These are phyloP conservation scores for Xylaria telfairii DNA, from an alignment of 495 filamentous ascomycete genomes.

Conservation along the genomic window DNA sequence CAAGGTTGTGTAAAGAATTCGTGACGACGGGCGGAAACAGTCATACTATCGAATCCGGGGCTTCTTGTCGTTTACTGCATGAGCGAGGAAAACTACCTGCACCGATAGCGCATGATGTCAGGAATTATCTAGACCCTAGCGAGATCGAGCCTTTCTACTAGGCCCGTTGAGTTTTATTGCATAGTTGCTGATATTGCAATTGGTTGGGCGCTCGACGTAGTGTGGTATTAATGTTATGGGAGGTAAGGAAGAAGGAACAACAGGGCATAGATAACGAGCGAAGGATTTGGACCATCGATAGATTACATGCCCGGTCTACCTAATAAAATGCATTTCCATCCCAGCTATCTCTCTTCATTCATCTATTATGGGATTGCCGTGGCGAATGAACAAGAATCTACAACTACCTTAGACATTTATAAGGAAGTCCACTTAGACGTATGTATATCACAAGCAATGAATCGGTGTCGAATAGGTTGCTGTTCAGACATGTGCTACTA, in stretches of 20 bases:
- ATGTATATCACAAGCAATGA: background rate
- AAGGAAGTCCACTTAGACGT: background rate
- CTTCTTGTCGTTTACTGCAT: conserved; percentile 13
- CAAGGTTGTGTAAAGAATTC: background rate
- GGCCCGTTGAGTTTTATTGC: background rate
- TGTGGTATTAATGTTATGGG: background rate
- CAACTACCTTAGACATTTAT: too few relatives aligned
- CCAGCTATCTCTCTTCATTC: background rate
- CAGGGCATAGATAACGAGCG: conserved; percentile 6
- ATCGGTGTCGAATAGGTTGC: background rate
- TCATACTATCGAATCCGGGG: conserved; percentile 17
- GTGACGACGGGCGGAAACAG: conserved; percentile 21
- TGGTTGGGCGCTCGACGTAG: background rate
- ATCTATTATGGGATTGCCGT: background rate
- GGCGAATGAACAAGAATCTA: background rate
- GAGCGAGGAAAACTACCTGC: background rate
- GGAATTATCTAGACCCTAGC: background rate
- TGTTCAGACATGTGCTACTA: background rate
- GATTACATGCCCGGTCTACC: background rate
- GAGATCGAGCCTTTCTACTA: conserved; percentile 3
- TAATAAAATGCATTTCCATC: background rate
- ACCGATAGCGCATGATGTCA: background rate
- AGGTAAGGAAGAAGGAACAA: background rate
- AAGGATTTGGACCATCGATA: background rate
- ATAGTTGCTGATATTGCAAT: background rate